These are phyloP conservation scores for Vigna unguiculata DNA, from an alignment of 306 rosid species.

Conservation along the genomic window DNA sequence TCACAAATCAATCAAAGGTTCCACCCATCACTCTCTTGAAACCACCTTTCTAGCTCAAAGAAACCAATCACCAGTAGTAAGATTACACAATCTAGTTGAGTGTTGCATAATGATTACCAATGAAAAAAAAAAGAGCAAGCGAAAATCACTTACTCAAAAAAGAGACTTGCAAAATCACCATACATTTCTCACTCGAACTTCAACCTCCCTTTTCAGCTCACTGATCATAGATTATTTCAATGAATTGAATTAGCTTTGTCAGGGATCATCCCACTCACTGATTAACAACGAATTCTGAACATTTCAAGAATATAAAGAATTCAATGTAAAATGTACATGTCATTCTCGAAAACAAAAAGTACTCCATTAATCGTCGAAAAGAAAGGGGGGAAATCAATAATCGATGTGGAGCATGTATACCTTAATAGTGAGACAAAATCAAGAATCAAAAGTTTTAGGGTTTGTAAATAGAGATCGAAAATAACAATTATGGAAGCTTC, in stretches of 20 bases:
- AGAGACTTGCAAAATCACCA: constrained; percentile 24
- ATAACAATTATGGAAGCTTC: constrained; percentile 30
- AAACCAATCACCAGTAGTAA: constrained; percentile 23
- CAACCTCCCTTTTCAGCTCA: constrained; percentile 37
- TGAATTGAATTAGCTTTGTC: constrained; percentile 5
- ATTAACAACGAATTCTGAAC: neutral
- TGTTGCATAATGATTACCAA: constrained; percentile 13
- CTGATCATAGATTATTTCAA: neutral
- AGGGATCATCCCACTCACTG: constrained; percentile 28
- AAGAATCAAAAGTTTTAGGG: constrained; percentile 48
- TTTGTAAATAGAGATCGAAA: constrained; percentile 64
- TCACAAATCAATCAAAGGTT: constrained; percentile 43
- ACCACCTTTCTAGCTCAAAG: constrained; percentile 38
- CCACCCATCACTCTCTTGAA: constrained; percentile 54
- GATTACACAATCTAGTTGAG: constrained; percentile 39
- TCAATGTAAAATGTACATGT: neutral
- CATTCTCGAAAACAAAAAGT: constrained; percentile 7
- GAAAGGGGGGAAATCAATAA: neutral
- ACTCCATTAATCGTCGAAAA: constrained; percentile 28
- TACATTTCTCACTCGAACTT: constrained; percentile 40
- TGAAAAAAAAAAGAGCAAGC: neutral
- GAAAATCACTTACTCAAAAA: constrained; percentile 12
- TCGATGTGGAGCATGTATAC: constrained; percentile 44
- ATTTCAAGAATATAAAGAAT: constrained; percentile 33
- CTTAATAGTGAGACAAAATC: constrained; percentile 47